Base-by-base conservation (phyloP, 352 stramenopile species). In the Pythium graminicola region DNA sequence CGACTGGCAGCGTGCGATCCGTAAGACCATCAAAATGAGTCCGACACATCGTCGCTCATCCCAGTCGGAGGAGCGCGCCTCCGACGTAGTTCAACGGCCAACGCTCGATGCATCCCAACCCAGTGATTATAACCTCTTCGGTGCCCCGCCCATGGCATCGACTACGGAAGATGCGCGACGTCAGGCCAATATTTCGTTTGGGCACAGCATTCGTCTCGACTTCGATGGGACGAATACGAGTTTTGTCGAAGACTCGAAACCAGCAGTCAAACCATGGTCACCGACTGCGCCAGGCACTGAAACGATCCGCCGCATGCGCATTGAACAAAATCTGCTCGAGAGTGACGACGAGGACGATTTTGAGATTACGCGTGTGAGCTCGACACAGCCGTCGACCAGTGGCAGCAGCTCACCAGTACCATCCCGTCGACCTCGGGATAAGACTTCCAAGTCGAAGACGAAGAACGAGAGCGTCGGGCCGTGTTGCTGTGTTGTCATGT, bases 401-500 rank as follows among this genome's bases (percentile, higher is more conserved):
- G 50, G 50, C 27, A 47, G n/a, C 20, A 31, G 38, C 50, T 57
- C 50, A 8, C 50, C 50, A 7, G 36, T 57, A 29, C 50, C 50
- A 7, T 57, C 50, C 27, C 39, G 38, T 1, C 50, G 50, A 23
- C 52, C 42, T 8, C 31, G 14, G 26, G 19, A 33, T 6, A 50
- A 23, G 17, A 26, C 7, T 33, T 47, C 28, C 22, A 36, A 36
- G 27, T 6, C 10, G 0, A 19, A 52, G 43, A 14, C 26, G 4
- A 31, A 13, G 43, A 11, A 11, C 4, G 23, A 5, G 9, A 24
- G 16, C 17, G 38, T 60, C 24, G 49, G 49, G 1, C 16, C 23
- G 17, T 89, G 78, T 70, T 86, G 78, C 60, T 75, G 69, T 49
- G 36, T 86, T 29, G 57, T 88, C 52, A 88, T 83, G 73, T 88